These are phyloP conservation scores for Colletotrichum sojae DNA, from an alignment of 2,329 filamentous ascomycete genomes.

Conservation along the genomic window DNA sequence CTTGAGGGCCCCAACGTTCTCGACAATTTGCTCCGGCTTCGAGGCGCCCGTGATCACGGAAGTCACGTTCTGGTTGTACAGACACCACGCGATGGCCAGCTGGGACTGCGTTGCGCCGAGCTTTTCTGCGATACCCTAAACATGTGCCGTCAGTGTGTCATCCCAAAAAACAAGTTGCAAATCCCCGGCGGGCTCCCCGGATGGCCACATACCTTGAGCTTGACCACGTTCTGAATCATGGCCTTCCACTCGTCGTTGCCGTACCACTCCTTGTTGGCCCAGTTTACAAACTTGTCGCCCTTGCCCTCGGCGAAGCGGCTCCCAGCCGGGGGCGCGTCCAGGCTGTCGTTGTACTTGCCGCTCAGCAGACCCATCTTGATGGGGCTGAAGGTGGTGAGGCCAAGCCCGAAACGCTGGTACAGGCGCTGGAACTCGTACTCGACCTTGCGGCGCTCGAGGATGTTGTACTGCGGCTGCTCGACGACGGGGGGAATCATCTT, in stretches of 20 bases:
- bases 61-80: constrained; percentile 68
- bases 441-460: constrained; percentile 72
- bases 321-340: constrained; percentile 67
- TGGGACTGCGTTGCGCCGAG: constrained; percentile 67
- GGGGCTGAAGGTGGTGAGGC: constrained; percentile 74
- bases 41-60: constrained; percentile 68
- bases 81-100: constrained; percentile 67
- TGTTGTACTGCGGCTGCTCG: constrained; percentile 79
- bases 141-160: constrained; percentile 20
- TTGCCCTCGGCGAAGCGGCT: constrained; percentile 72
- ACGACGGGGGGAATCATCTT: constrained; percentile 74
- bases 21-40: constrained; percentile 64
- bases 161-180: not conserved
- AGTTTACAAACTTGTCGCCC: constrained; percentile 67
- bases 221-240: constrained; percentile 61
- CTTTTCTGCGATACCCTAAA: constrained; percentile 67
- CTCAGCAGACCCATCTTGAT: constrained; percentile 71
- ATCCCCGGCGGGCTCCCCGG: not conserved
- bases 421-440: constrained; percentile 75
- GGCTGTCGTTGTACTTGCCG: constrained; percentile 75
- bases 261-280: constrained; percentile 63
- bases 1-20: constrained; percentile 64
- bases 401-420: constrained; percentile 71
- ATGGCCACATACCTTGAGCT: constrained; percentile 50
- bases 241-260: constrained; percentile 70